Percentiles rank a stretch among this genome's conserved stretches.
phyloP scores from a whole-genome alignment of 345 rosid genomes.

The Kandelia obovata region DNA sequence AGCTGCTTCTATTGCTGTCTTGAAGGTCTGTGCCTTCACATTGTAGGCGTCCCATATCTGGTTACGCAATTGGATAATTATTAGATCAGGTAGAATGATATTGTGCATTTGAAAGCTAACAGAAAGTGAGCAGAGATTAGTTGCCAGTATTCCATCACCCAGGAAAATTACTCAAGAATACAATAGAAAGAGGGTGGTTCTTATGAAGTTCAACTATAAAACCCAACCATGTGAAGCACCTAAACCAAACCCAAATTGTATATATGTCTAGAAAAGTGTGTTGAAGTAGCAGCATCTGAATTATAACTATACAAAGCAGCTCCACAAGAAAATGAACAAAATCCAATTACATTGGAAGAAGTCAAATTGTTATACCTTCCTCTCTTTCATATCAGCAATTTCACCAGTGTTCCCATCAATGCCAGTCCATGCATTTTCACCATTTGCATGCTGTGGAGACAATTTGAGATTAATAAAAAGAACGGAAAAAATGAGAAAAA shows the following conservation, averaged over 20 bases:
- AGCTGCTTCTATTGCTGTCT: slow-evolving; percentile 91
- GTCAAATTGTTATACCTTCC: slow-evolving; percentile 45
- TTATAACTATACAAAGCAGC: not conserved
- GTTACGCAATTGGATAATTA: not conserved
- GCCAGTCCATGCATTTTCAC: slow-evolving; percentile 96
- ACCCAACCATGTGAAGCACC: too few relatives aligned
- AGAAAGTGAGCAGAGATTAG: not conserved
- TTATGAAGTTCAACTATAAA: too few relatives aligned
- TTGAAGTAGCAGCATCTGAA: not conserved
- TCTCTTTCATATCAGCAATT: slow-evolving; percentile 84
- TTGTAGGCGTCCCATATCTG: slow-evolving; percentile 98
- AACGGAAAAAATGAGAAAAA: not conserved
- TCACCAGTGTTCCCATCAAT: slow-evolving; percentile 92
- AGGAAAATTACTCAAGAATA: too few relatives aligned
- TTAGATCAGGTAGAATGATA: not conserved
- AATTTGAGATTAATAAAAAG: slow-evolving; percentile 1
- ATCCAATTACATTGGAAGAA: not conserved
- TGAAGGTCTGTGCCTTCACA: slow-evolving; percentile 90
- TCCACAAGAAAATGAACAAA: not conserved
- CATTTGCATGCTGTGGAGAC: slow-evolving; percentile 74
- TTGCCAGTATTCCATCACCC: not conserved
- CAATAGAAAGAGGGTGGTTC: too few relatives aligned
- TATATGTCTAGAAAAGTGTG: too few relatives aligned
- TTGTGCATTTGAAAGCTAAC: not conserved
- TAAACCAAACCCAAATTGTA: too few relatives aligned